A percentile compares a stretch with the other conserved stretches of the same genome.
phyloP scores from a whole-genome alignment of 2,329 filamentous ascomycete species.

The Proliferodiscus dingleyae region DNA sequence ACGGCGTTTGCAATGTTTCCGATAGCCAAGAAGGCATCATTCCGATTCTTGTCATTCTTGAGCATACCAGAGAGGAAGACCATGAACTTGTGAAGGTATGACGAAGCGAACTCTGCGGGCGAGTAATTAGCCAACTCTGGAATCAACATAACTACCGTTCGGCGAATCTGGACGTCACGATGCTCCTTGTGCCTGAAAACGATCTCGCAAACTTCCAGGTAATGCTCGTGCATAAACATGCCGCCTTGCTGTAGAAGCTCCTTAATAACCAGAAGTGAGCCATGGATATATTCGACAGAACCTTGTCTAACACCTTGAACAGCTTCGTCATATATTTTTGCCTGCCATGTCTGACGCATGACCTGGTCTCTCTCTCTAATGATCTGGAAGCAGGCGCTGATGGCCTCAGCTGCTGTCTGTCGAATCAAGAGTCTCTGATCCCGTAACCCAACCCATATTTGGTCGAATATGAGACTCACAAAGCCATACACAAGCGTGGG shows the following conservation, averaged over 20 bases:
- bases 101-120: slow-evolving; percentile 80
- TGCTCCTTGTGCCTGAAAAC: slow-evolving; percentile 92
- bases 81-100: slow-evolving; percentile 94
- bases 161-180: slow-evolving; percentile 78
- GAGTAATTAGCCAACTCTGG: slow-evolving; percentile 91
- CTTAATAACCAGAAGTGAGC: slow-evolving; percentile 87
- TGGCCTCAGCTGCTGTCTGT: slow-evolving; percentile 84
- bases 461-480: slow-evolving; percentile 89
- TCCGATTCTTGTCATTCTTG: slow-evolving; percentile 90
- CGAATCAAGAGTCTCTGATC: slow-evolving; percentile 89
- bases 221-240: slow-evolving; percentile 98
- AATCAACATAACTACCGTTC: slow-evolving; percentile 86
- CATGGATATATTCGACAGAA: slow-evolving; percentile 84
- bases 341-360: slow-evolving; percentile 83
- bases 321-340: slow-evolving; percentile 83
- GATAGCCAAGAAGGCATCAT: slow-evolving; percentile 91
- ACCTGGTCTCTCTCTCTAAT: slow-evolving; percentile 87
- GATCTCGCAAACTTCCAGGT: slow-evolving; percentile 87
- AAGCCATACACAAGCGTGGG: slow-evolving; percentile 95
- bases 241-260: slow-evolving; percentile 90
- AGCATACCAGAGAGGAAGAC: slow-evolving; percentile 89
- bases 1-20: slow-evolving; percentile 96
- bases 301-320: slow-evolving; percentile 72
- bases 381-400: slow-evolving; percentile 93
- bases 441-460: slow-evolving; percentile 90